phyloP scores from a whole-genome alignment of 495 filamentous ascomycete genomes.

The Darksidea phi region DNA sequence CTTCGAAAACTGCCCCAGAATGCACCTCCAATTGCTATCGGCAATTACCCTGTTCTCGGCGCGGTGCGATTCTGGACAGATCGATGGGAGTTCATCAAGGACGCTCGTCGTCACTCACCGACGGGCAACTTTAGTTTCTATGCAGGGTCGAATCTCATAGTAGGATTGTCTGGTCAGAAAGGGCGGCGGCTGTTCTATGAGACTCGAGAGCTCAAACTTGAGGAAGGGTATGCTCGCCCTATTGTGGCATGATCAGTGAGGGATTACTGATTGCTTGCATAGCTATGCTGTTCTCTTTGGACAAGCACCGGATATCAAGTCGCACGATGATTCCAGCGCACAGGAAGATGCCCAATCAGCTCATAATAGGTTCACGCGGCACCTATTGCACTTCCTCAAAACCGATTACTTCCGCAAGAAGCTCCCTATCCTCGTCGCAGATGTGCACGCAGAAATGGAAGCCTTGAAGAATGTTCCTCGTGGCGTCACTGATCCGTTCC shows the following conservation, averaged over 20 bases:
- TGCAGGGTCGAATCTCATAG: conserved; percentile 48
- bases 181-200: conserved; percentile 49
- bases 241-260: not conserved
- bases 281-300: conserved; percentile 34
- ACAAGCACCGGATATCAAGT: conserved; percentile 6
- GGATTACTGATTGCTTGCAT: not conserved
- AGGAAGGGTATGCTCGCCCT: conserved; percentile 41
- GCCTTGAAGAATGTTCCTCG: conserved; percentile 29
- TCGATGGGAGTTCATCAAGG: conserved; percentile 35
- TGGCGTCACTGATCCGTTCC: conserved; percentile 46
- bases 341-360: not conserved
- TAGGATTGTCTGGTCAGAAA: conserved; percentile 46
- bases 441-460: conserved; percentile 39
- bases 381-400: conserved; percentile 13
- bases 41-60: conserved; percentile 33
- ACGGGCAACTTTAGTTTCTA: conserved; percentile 53
- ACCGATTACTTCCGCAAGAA: conserved; percentile 36
- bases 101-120: not conserved
- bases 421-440: conserved; percentile 39
- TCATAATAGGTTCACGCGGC: conserved; percentile 9
- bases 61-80: conserved; percentile 35
- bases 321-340: not conserved
- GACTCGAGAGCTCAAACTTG: conserved; percentile 45
- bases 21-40: conserved; percentile 8
- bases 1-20: conserved; percentile 13